phyloP scores from a whole-genome alignment of 495 filamentous ascomycete species.

The Bryoglossum gracile region DNA sequence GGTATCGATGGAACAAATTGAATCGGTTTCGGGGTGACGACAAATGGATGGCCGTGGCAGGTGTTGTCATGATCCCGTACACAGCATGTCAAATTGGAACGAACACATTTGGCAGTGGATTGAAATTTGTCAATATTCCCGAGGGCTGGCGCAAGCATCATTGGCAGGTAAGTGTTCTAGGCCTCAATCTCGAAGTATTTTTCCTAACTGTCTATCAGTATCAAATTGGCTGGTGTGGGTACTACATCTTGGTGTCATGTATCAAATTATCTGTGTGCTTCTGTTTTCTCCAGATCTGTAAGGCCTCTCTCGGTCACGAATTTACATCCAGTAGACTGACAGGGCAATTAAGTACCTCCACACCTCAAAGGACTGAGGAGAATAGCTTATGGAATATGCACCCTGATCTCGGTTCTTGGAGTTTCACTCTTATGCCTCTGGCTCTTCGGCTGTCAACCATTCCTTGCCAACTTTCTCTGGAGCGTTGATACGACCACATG shows the following conservation, averaged over 20 bases:
- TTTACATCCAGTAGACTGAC: too few species aligned
- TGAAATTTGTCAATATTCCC: constrained; percentile 12
- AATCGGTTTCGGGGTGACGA: constrained; percentile 18
- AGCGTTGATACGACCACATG: constrained; percentile 2
- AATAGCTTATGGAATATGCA: constrained; percentile 1
- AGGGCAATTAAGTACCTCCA: background rate
- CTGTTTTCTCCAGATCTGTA: constrained; percentile 18
- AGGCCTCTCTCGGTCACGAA: background rate
- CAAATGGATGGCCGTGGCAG: constrained; percentile 15
- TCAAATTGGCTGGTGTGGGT: constrained; percentile 13
- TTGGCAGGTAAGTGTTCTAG: constrained; percentile 17
- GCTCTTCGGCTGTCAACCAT: constrained; percentile 13
- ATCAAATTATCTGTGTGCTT: constrained; percentile 19
- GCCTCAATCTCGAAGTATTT: background rate
- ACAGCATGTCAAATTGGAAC: constrained; percentile 10
- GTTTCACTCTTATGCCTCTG: background rate
- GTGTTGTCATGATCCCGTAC: constrained; percentile 14
- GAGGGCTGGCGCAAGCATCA: constrained; percentile 3
- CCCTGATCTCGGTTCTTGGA: constrained; percentile 10
- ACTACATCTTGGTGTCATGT: constrained; percentile 11
- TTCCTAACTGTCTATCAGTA: background rate
- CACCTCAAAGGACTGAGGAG: constrained; percentile 5
- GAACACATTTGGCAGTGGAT: constrained; percentile 14
- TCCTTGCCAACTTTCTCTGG: constrained; percentile 18
- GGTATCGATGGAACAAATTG: constrained; percentile 15